Evolutionary conservation across 2,329 filamentous ascomycete species (phyloP), one percentile per base, ranked within the genome.

Genomic region (Fusarium miscanthi): DNA sequence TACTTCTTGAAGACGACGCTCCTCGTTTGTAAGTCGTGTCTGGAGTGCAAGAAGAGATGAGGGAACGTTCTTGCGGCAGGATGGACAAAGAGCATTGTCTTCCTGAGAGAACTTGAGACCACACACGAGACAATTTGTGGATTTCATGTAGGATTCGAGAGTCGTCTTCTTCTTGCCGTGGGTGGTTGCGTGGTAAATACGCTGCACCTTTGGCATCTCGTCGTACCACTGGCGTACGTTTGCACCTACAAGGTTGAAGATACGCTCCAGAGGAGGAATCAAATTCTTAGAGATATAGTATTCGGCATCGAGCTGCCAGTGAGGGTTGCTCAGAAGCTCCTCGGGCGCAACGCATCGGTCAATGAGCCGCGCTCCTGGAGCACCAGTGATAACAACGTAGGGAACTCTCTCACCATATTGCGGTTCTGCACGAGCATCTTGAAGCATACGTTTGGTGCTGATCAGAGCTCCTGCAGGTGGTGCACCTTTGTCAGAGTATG

Each of bases 241-340:
- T 37, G 94, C 96, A 11, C 96, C 96, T 5, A 98, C 93, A 6
- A 99, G 91, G 78, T 96, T 97, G 85, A 99, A 98, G 73, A 99
- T 98, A 33, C 96, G 91, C 81, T 98, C 95, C 1, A 99, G 87
- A 1, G 96, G 96, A 10, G 96, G 96, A 54, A 99, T 97, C 13
- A 99, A 80, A 79, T 98, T 98, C 84, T 98, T 98, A 23, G 89
- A 90, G 77, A 99, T 98, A 84, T 99, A 99, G 82, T 99, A 99
- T 75, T 98, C 94, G 0, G 95, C 92, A 78, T 99, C 96, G 23
- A 99, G 88, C 75, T 94, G 91, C 56, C 92, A 88, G 76, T 95
- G 89, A 27, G 93, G 90, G 73, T 93, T 93, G 59, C 89, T 85
- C 4, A 98, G 87, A 8, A 98, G 85, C 14, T 91, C 91, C 76